These are phyloP conservation scores for Urochloa ruziziensis DNA, from an alignment of 176 grass and related monocot genomes.

Conservation along the genomic window DNA sequence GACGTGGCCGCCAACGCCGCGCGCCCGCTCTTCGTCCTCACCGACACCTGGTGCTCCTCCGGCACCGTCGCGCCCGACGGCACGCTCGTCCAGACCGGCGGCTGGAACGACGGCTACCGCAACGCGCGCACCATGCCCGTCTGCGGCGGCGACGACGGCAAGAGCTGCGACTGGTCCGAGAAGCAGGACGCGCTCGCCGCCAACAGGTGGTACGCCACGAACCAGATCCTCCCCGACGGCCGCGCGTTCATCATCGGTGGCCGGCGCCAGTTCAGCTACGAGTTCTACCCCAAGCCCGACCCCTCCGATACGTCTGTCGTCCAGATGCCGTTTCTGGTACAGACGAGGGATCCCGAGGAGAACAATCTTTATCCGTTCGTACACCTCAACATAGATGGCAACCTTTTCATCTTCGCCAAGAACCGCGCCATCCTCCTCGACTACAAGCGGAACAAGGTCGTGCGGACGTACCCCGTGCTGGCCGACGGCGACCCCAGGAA, in stretches of 20 bases:
- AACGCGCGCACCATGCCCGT: slow-evolving; percentile 57
- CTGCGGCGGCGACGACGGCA: background rate
- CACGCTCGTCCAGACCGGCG: slow-evolving; percentile 72
- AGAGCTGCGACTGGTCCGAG: slow-evolving; percentile 65
- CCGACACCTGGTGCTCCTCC: slow-evolving; percentile 86
- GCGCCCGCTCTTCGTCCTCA: slow-evolving; percentile 57
- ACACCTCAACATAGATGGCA: slow-evolving; percentile 76
- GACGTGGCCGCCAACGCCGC: slow-evolving; percentile 40
- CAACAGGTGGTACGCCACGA: slow-evolving; percentile 74
- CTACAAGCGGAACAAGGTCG: slow-evolving; percentile 57
- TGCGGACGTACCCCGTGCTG: slow-evolving; percentile 52
- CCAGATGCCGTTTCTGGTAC: slow-evolving; percentile 41
- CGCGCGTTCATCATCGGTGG: slow-evolving; percentile 67
- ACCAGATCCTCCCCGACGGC: slow-evolving; percentile 84
- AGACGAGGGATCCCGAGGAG: slow-evolving; percentile 52
- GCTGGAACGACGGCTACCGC: slow-evolving; percentile 66
- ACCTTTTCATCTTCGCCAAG: slow-evolving; percentile 84
- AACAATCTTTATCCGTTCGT: slow-evolving; percentile 93
- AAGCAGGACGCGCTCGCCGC: slow-evolving; percentile 48
- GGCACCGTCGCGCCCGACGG: slow-evolving; percentile 68
- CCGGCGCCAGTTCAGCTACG: slow-evolving; percentile 61
- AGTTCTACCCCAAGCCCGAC: slow-evolving; percentile 63
- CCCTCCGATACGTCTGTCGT: slow-evolving; percentile 22
- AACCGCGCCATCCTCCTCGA: slow-evolving; percentile 69
- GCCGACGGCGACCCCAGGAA: slow-evolving; percentile 68